Conservation (phyloP, 2,329 filamentous ascomycete species). For the Metarhizium humberi region DNA sequence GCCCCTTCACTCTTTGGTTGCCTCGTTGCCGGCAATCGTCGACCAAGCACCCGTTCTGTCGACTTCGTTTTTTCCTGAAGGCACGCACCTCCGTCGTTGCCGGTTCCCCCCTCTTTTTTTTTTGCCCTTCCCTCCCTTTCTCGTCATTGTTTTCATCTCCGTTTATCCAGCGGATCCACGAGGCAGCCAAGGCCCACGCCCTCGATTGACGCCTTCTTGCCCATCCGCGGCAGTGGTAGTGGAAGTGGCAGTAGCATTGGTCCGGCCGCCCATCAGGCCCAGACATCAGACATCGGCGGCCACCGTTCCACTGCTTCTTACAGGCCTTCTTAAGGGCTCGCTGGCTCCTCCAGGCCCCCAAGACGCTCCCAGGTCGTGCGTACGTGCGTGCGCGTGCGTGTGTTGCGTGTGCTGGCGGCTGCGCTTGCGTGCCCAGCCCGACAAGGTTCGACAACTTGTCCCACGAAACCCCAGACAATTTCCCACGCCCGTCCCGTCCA, state of each 20-base stretch:
- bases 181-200: slow-evolving; percentile 7
- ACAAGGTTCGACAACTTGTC: slow-evolving; percentile 10
- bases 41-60: not conserved
- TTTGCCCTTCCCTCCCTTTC: not conserved
- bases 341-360: not conserved
- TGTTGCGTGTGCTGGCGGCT: slow-evolving; percentile 6
- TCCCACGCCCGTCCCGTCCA: slow-evolving; percentile 12
- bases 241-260: not conserved
- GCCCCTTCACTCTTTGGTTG: not conserved
- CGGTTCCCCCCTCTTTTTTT: not conserved
- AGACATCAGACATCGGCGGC: not conserved
- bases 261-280: not conserved
- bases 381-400: not conserved
- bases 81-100: slow-evolving; percentile 5
- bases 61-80: not conserved
- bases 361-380: not conserved
- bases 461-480: slow-evolving; percentile 16
- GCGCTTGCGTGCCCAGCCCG: slow-evolving; percentile 9
- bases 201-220: slow-evolving; percentile 1
- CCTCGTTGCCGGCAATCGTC: not conserved
- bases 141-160: slow-evolving; percentile 2
- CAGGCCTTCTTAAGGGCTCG: not conserved
- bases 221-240: not conserved
- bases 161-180: slow-evolving; percentile 4
- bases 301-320: not conserved